phyloP scores from a whole-genome alignment of 345 rosid genomes.

The Anacardium occidentale region DNA sequence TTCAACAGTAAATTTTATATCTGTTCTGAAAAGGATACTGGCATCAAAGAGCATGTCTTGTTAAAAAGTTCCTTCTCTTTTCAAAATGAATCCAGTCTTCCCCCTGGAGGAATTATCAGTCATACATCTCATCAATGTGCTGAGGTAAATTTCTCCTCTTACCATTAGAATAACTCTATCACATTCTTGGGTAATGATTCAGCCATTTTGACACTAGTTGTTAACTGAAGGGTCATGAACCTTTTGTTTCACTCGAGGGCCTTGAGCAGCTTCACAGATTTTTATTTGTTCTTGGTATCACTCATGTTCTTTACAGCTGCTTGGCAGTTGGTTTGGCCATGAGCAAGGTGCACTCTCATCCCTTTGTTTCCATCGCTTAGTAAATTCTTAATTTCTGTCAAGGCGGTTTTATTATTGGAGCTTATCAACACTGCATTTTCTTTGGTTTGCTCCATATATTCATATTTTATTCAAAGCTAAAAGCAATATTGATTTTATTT shows the following conservation, averaged over 20 bases:
- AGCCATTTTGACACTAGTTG: constrained; percentile 1
- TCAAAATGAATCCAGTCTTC: constrained; percentile 45
- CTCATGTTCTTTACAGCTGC: constrained; percentile 87
- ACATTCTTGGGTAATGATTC: not conserved
- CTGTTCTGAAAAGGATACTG: constrained; percentile 71
- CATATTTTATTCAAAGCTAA: not conserved
- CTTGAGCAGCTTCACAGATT: constrained; percentile 90
- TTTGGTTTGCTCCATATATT: not conserved
- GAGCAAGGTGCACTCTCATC: constrained; percentile 68
- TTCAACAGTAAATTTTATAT: constrained; percentile 78
- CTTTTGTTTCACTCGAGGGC: constrained; percentile 81
- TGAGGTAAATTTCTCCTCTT: constrained; percentile 42
- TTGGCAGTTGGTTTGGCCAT: constrained; percentile 86
- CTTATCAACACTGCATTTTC: not conserved
- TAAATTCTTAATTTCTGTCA: not conserved
- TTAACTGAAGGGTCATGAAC: constrained; percentile 73
- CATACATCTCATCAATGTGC: constrained; percentile 61
- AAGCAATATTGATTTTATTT: not conserved
- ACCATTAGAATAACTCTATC: not conserved
- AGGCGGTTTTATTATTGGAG: not conserved
- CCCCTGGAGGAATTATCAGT: constrained; percentile 51
- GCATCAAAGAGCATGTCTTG: constrained; percentile 30
- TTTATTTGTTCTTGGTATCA: constrained; percentile 82
- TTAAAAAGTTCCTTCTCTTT: constrained; percentile 40
- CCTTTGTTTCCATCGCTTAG: constrained; percentile 1